Evolutionary conservation across 768 basidiomycete species (phyloP).

Genomic region (Cystofilobasidium macerans): DNA sequence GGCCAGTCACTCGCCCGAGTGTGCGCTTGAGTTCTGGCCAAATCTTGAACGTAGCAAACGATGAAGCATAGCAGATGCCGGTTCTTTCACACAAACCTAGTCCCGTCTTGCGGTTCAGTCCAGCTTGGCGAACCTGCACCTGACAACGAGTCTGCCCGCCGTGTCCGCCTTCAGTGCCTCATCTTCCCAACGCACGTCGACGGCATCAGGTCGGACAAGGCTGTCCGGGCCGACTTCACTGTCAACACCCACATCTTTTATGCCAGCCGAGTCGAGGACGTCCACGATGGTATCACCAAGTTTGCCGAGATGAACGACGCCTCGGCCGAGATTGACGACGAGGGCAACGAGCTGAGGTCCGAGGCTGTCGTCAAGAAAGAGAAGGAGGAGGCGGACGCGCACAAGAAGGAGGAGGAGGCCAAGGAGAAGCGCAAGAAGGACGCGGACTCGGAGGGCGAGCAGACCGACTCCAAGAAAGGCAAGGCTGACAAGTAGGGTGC

Average conservation of each 20-base stretch:
- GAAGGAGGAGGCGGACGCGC: neutral
- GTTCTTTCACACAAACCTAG: too few species aligned
- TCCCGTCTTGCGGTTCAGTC: too few species aligned
- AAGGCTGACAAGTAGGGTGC: neutral
- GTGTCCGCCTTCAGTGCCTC: neutral
- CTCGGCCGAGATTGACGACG: constrained; percentile 6
- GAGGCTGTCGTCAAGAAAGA: neutral
- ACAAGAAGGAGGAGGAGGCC: constrained; percentile 3
- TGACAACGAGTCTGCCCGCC: too few species aligned
- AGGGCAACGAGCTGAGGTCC: constrained; percentile 6
- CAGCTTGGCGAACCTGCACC: too few species aligned
- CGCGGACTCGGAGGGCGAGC: constrained; percentile 5
- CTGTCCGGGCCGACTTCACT: neutral
- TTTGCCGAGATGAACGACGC: neutral
- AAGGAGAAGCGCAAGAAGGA: constrained; percentile 10
- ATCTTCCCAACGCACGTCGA: constrained; percentile 7
- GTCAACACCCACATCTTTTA: constrained; percentile 11
- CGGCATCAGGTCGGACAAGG: neutral
- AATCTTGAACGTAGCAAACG: too few species aligned
- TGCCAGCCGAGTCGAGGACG: neutral
- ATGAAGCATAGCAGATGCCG: too few species aligned
- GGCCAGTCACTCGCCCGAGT: too few species aligned
- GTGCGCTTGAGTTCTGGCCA: too few species aligned
- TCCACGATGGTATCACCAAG: constrained; percentile 2
- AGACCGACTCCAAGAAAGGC: neutral